Evolutionary conservation across 192 early-diverging fungal genomes (phyloP), one percentile per base, ranked within the genome.

Genomic region (Tieghemiomyces parasiticus): DNA sequence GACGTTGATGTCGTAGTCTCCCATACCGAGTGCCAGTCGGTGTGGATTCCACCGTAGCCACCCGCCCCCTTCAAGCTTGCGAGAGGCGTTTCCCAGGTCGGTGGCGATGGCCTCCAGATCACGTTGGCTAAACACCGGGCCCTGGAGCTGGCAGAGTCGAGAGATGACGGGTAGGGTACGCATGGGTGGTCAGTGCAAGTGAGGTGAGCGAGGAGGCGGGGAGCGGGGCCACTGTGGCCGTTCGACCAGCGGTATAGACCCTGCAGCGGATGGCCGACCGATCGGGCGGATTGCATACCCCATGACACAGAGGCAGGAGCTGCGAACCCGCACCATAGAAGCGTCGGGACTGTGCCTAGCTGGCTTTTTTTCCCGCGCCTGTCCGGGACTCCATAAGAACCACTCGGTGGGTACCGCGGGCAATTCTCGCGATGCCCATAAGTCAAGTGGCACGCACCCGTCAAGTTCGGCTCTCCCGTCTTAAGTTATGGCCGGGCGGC

Each of bases 1-100:
- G 20, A 75, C 73, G 46, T 75, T 75, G 50, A 75, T 65, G 60
- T 75, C 73, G 61, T 75, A 75, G 67, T 71, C 65, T 32, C 73
- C 73, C 25, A 71, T 67, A 2, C 73, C 73, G 6, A 71, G 52
- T 31, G 67, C 63, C 26, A 65, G 67, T 48, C 67, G 67, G 65
- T 75, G 73, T 13, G 63, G 62, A 63, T 75, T 75, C 60, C 66
- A n/a, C n/a, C n/a, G n/a, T n/a, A n/a, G 60, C 54, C 64, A 63
- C 28, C 70, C 63, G 67, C 64, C 69, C 14, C 70, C 65, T 22
- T 38, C 49, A 32, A 69, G 46, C 42, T 67, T 65, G 9, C 63
- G 67, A 25, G 71, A 65, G n/a, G 59, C 19, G 26, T 53, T 59
- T 49, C 68, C 67, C 58, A 75, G 58, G 10, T 69, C 56, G 44